Percentiles rank a stretch among this genome's conserved stretches.
These are phyloP conservation scores for Colletotrichum shisoi DNA, from an alignment of 2,329 filamentous ascomycete genomes.

Conservation along the genomic window DNA sequence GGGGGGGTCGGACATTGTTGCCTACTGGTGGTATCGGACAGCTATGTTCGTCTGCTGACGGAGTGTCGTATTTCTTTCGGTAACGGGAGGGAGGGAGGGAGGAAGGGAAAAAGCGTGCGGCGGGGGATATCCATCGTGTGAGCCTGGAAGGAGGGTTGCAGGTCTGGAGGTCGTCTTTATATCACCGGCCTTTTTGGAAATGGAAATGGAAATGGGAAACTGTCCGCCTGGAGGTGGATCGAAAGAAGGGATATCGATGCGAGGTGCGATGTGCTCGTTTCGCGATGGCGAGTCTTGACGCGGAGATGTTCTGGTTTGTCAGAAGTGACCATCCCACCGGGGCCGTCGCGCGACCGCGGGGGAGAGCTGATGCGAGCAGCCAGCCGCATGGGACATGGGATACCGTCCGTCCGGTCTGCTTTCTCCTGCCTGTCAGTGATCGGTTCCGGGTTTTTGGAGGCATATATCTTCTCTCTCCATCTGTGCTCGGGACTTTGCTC, in stretches of 20 bases:
- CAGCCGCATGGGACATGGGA: neutral
- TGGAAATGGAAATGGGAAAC: neutral
- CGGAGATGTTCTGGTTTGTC: neutral
- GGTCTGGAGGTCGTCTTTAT: neutral
- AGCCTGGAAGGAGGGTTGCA: neutral
- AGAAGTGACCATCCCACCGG: neutral
- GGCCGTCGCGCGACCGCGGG: neutral
- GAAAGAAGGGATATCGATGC: neutral
- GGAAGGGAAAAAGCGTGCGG: neutral
- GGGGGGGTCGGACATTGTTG: neutral
- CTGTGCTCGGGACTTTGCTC: too few species aligned
- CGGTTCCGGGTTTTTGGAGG: neutral
- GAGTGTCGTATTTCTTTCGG: too few species aligned
- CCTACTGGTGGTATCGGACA: neutral
- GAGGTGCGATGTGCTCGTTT: neutral
- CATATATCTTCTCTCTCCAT: neutral
- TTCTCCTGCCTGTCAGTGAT: neutral
- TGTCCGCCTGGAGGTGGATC: neutral
- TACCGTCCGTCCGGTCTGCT: neutral
- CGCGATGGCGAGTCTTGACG: neutral
- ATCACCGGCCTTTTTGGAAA: neutral
- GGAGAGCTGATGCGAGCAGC: neutral
- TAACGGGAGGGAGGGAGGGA: too few species aligned
- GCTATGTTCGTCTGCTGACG: neutral
- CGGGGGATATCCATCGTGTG: neutral